Conservation (phyloP, 805 yeast genomes). For the Kodamaea jinghongensis region DNA sequence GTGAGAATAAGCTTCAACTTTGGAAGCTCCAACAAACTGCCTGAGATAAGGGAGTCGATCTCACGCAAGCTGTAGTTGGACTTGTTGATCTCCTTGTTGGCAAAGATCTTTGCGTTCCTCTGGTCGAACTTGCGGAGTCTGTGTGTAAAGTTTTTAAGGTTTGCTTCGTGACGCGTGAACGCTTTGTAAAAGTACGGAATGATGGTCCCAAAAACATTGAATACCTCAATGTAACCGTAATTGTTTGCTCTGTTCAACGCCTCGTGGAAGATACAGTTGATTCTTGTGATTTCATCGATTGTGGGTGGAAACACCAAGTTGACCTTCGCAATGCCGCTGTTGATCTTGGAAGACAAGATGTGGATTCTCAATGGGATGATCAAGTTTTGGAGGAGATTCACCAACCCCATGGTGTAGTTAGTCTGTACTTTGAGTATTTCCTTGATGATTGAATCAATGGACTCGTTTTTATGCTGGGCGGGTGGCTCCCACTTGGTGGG, state of each 20-base stretch:
- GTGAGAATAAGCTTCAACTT: slow-evolving; percentile 66
- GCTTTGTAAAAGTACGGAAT: slow-evolving; percentile 92
- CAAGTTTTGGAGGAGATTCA: slow-evolving; percentile 72
- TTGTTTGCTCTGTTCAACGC: slow-evolving; percentile 65
- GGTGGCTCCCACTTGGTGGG: slow-evolving; percentile 36
- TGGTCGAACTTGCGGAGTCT: slow-evolving; percentile 42
- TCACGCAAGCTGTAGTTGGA: slow-evolving; percentile 26
- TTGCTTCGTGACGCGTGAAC: slow-evolving; percentile 91
- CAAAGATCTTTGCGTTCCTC: slow-evolving; percentile 31
- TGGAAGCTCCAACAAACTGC: slow-evolving; percentile 64
- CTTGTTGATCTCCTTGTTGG: slow-evolving; percentile 27
- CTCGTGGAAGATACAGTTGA: slow-evolving; percentile 80
- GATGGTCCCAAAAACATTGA: slow-evolving; percentile 77
- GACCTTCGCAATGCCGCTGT: slow-evolving; percentile 59
- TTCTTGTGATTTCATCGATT: slow-evolving; percentile 87
- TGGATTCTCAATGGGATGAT: slow-evolving; percentile 74
- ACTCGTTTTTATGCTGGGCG: slow-evolving; percentile 7
- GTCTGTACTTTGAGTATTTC: slow-evolving; percentile 74
- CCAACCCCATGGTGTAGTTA: slow-evolving; percentile 67
- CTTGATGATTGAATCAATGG: slow-evolving; percentile 50
- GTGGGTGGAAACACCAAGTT: slow-evolving; percentile 91
- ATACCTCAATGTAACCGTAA: slow-evolving; percentile 70
- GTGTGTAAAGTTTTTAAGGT: slow-evolving; percentile 63
- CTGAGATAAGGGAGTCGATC: slow-evolving; percentile 52
- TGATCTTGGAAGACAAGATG: slow-evolving; percentile 55